These are phyloP conservation scores for Aspergillus wentii DNA, from an alignment of 495 filamentous ascomycete genomes.

Conservation along the genomic window DNA sequence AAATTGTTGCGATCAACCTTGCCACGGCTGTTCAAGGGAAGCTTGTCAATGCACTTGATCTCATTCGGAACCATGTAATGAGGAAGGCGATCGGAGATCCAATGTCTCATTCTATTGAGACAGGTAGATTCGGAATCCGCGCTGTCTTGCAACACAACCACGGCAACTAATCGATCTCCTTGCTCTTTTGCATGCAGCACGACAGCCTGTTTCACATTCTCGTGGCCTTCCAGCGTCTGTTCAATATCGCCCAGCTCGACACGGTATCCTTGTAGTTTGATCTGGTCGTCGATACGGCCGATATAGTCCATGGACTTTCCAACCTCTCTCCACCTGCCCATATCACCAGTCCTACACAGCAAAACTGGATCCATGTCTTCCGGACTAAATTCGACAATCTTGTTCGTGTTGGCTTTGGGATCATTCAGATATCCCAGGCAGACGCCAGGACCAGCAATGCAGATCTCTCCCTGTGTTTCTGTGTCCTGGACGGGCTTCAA, in stretches of 20 bases:
- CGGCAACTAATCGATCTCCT: conserved; percentile 9
- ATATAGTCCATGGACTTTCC: conserved; percentile 39
- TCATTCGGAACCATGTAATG: conserved; percentile 9
- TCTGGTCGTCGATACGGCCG: conserved; percentile 42
- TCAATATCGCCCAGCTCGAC: conserved; percentile 49
- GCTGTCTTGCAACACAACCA: background rate
- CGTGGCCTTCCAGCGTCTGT: conserved; percentile 1
- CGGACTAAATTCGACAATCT: no score
- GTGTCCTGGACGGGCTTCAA: conserved; percentile 27
- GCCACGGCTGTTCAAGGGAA: no score
- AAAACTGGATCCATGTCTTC: no score
- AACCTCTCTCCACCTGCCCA: conserved; percentile 27
- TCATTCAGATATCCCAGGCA: conserved; percentile 41
- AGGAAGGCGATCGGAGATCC: conserved; percentile 3
- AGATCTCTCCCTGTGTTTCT: conserved; percentile 36
- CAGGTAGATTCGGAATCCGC: no score
- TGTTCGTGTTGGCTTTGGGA: conserved; percentile 14
- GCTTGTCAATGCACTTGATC: no score
- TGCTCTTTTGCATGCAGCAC: conserved; percentile 3
- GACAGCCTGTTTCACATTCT: conserved; percentile 5
- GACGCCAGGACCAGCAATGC: conserved; percentile 35
- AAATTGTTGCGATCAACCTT: no score
- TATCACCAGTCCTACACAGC: conserved; percentile 44
- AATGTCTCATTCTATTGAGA: no score
- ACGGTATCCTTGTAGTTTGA: conserved; percentile 48